Evolutionary conservation across 179 eudicot species (phyloP).

Genomic region (Amaranthus tricolor): DNA sequence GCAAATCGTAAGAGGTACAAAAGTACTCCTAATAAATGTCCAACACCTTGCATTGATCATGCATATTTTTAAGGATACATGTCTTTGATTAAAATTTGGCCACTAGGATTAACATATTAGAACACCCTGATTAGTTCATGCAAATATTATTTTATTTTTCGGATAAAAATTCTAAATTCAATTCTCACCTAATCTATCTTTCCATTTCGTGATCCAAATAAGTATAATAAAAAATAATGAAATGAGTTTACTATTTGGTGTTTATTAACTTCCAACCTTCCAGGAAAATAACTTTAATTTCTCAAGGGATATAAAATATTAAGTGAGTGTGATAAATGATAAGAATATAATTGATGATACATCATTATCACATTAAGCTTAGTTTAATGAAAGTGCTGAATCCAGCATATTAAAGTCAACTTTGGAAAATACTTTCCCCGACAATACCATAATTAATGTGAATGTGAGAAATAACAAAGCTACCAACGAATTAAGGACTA

Average conservation of each 20-base stretch:
- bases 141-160: too few relatives aligned
- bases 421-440: neutral
- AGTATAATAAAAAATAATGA: too few relatives aligned
- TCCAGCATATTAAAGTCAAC: constrained; percentile 21
- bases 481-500: too few relatives aligned
- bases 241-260: neutral
- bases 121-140: too few relatives aligned
- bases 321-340: neutral
- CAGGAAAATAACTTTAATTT: neutral
- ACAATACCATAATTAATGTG: too few relatives aligned
- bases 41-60: neutral
- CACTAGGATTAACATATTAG: neutral
- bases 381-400: neutral
- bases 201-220: too few relatives aligned
- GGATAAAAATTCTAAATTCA: too few relatives aligned
- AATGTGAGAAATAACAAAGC: too few relatives aligned
- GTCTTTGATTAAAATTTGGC: neutral
- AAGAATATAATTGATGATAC: constrained; percentile 22
- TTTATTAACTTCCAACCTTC: neutral
- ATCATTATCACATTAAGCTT: constrained; percentile 8
- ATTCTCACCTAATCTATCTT: too few relatives aligned
- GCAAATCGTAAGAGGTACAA: too few relatives aligned
- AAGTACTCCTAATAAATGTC: too few relatives aligned
- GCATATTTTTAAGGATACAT: neutral
- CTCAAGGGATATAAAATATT: too few relatives aligned